phyloP scores from a whole-genome alignment of 129 eudicot species.

The Artemisia tridentata region DNA sequence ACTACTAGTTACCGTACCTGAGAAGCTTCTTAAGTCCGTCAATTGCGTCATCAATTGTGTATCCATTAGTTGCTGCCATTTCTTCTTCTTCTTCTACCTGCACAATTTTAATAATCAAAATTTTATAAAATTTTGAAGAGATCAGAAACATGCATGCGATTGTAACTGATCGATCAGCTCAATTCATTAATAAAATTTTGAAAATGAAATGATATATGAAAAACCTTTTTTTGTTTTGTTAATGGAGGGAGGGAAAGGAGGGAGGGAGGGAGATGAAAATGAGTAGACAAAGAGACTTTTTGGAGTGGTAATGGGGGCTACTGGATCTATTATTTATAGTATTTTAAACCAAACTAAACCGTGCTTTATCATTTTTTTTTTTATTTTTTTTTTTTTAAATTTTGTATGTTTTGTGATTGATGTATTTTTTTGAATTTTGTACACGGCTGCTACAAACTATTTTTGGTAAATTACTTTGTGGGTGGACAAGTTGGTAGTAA shows the following conservation, averaged over 20 bases:
- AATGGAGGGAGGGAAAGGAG: conserved; percentile 19
- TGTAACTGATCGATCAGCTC: no score
- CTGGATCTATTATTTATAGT: not conserved
- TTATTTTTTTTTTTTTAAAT: no score
- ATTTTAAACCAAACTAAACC: no score
- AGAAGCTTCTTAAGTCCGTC: conserved; percentile 77
- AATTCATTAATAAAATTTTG: no score
- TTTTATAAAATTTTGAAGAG: not conserved
- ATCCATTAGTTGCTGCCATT: conserved; percentile 46
- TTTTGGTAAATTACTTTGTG: no score
- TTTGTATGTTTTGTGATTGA: no score
- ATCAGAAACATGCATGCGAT: no score
- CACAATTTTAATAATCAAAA: not conserved
- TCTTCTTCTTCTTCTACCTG: conserved; percentile 63
- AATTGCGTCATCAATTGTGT: conserved; percentile 77
- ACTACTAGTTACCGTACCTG: conserved; percentile 76
- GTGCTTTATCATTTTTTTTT: no score
- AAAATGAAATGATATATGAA: no score
- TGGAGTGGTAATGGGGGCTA: conserved; percentile 27
- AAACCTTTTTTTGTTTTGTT: not conserved
- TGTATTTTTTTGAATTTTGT: no score
- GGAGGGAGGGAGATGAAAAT: conserved; percentile 20
- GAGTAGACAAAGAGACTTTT: conserved; percentile 4
- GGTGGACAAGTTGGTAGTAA: no score
- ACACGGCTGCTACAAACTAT: no score